Evolutionary conservation across 192 early-diverging fungal species (phyloP).

Genomic region (Backusella liffmaniae): DNA sequence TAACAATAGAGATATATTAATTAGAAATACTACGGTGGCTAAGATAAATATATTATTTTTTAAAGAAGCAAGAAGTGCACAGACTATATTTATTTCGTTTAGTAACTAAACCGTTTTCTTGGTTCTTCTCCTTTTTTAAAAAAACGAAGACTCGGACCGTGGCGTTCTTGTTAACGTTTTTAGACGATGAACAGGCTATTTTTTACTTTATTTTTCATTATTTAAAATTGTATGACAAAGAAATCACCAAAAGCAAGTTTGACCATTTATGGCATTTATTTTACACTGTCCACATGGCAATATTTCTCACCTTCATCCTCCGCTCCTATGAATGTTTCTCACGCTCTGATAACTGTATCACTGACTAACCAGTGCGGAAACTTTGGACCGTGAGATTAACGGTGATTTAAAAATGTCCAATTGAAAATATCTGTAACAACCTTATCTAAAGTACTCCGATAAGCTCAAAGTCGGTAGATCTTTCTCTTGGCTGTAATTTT

Average conservation of each 20-base stretch:
- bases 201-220: background rate
- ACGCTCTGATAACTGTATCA: constrained; percentile 4
- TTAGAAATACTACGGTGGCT: background rate
- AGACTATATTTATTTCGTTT: background rate
- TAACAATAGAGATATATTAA: background rate
- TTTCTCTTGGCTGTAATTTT: background rate
- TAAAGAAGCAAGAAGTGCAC: background rate
- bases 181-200: background rate
- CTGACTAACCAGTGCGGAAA: background rate
- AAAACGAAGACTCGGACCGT: background rate
- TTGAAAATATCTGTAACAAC: background rate
- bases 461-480: constrained; percentile 4
- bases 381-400: background rate
- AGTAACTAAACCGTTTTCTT: background rate
- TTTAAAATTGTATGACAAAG: background rate
- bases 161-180: background rate
- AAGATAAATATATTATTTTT: background rate
- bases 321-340: constrained; percentile 2
- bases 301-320: constrained; percentile 2
- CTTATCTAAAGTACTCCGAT: background rate
- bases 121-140: background rate
- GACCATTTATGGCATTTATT: background rate
- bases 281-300: background rate
- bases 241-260: background rate
- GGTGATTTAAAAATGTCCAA: background rate